Base-by-base conservation (phyloP, 495 filamentous ascomycete genomes). In the Hypoxylon crocopeplum region DNA sequence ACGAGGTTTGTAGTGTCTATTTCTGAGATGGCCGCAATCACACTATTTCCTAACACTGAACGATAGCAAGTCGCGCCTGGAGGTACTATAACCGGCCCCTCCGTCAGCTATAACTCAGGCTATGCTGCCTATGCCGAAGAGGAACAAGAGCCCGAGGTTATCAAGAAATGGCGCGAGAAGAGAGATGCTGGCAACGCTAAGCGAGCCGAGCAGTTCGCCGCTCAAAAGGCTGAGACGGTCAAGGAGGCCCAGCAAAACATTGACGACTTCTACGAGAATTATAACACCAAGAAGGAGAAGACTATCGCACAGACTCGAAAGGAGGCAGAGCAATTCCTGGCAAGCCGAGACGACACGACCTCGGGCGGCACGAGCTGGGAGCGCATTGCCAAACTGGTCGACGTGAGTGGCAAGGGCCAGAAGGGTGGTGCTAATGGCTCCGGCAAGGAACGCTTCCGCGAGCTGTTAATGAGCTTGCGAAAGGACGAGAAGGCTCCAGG, bases 231-330 rank as follows among this genome's bases (percentile, higher is more conserved):
- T 21, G 84, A 92, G 70, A 97, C 91, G 6, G 75, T 96, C 67
- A 84, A 87, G 72, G 90, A 90, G 59, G 95, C 95, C 30, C 91
- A 88, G 55, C 80, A 89, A 64, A 89, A 92, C 71, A 93, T 98
- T 53, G 94, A 99, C 67, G 95, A 97, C 67, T 99, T 99, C 80
- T 99, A 99, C 79, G 92, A 97, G 72, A 96, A 96, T 72, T 99
- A 99, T 83, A 96, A 96, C 77, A 87, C 87, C 69, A 96, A 97
- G 78, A 90, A 92, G 66, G 94, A 98, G 64, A 98, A 98, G 82
- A 81, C 75, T 50, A 85, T 96, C 59, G 82, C 86, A 33, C 88
- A 93, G 77, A 92, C 95, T 25, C 82, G 88, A 56, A 82, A 86
- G 64, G 95, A 98, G 62, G 94, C 93, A n/a, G 93, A 98, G 71